Percentiles rank a stretch among this genome's conserved stretches.
Evolutionary conservation across 2,329 filamentous ascomycete genomes (phyloP).

Genomic region (Daldinia eschscholtzii): DNA sequence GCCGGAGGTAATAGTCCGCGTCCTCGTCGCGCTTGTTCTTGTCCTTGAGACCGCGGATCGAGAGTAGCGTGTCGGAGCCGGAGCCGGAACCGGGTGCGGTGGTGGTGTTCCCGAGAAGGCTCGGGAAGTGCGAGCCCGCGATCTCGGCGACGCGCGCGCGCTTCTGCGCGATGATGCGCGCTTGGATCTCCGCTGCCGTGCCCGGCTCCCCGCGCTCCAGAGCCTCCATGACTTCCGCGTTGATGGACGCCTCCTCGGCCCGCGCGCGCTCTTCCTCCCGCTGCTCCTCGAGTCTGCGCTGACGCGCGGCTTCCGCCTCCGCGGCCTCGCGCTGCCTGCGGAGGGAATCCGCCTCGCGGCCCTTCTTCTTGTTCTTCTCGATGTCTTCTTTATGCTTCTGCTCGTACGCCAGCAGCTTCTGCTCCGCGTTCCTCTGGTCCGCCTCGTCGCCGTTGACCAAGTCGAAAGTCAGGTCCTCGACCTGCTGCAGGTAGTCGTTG

Average conservation of each 20-base stretch:
- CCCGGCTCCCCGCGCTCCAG: slow-evolving; percentile 72
- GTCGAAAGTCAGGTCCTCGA: slow-evolving; percentile 91
- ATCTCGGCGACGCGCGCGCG: slow-evolving; percentile 71
- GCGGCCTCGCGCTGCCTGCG: slow-evolving; percentile 68
- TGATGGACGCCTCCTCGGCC: slow-evolving; percentile 70
- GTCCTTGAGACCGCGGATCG: slow-evolving; percentile 85
- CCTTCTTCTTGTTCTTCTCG: slow-evolving; percentile 69
- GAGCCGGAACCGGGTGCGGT: too few species aligned
- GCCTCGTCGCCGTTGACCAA: slow-evolving; percentile 79
- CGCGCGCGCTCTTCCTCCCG: slow-evolving; percentile 79
- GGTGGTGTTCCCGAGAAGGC: slow-evolving; percentile 35
- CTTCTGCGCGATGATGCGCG: slow-evolving; percentile 79
- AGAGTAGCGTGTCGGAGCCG: slow-evolving; percentile 56
- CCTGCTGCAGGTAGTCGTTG: slow-evolving; percentile 94
- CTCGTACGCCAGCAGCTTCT: slow-evolving; percentile 71
- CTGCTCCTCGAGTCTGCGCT: slow-evolving; percentile 72
- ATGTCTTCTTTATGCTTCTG: slow-evolving; percentile 77
- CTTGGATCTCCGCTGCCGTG: slow-evolving; percentile 69
- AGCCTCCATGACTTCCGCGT: slow-evolving; percentile 77
- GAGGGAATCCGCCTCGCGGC: slow-evolving; percentile 67
- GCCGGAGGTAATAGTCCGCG: slow-evolving; percentile 80
- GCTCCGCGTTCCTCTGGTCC: slow-evolving; percentile 64
- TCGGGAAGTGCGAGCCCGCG: slow-evolving; percentile 52
- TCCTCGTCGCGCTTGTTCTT: slow-evolving; percentile 61
- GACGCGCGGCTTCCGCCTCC: slow-evolving; percentile 75